Percentiles rank a stretch among this genome's conserved stretches.
Conservation (phyloP, 139 green algal genomes). For the Spirogloea muscicola region DNA sequence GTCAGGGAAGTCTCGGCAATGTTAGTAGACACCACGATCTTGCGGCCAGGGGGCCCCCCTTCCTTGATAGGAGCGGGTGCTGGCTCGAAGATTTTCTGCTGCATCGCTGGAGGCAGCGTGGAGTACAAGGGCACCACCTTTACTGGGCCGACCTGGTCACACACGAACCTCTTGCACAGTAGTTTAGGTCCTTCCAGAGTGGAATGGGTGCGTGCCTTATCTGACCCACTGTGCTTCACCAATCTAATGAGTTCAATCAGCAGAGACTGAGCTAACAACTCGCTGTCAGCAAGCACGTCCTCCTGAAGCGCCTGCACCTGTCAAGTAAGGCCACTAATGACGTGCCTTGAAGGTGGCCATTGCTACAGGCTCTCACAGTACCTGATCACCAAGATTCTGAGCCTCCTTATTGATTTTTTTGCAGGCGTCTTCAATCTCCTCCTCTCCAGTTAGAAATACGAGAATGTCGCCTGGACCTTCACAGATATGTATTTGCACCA, state of each 20-base stretch:
- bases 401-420: conserved; percentile 81
- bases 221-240: too few relatives aligned
- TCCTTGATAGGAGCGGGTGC: conserved; percentile 32
- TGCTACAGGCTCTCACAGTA: too few relatives aligned
- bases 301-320: too few relatives aligned
- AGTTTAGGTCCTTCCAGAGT: too few relatives aligned
- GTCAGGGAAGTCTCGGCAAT: conserved; percentile 98
- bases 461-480: conserved; percentile 84
- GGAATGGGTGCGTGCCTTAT: too few relatives aligned
- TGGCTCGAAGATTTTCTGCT: conserved; percentile 91
- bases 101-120: conserved; percentile 87
- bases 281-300: too few relatives aligned
- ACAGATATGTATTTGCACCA: conserved; percentile 77
- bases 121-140: conserved; percentile 97
- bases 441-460: conserved; percentile 97
- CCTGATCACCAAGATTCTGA: conserved; percentile 51
- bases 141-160: conserved; percentile 71
- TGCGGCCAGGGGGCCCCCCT: conserved; percentile 69
- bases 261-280: too few relatives aligned
- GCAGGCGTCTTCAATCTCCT: conserved; percentile 99
- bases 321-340: too few relatives aligned
- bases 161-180: too few relatives aligned
- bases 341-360: too few relatives aligned
- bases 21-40: conserved; percentile 98
- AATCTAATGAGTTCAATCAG: too few relatives aligned